Evolutionary conservation across 768 basidiomycete genomes (phyloP), one percentile per base, ranked within the genome.

Genomic region (Lactifluus echinatus): DNA sequence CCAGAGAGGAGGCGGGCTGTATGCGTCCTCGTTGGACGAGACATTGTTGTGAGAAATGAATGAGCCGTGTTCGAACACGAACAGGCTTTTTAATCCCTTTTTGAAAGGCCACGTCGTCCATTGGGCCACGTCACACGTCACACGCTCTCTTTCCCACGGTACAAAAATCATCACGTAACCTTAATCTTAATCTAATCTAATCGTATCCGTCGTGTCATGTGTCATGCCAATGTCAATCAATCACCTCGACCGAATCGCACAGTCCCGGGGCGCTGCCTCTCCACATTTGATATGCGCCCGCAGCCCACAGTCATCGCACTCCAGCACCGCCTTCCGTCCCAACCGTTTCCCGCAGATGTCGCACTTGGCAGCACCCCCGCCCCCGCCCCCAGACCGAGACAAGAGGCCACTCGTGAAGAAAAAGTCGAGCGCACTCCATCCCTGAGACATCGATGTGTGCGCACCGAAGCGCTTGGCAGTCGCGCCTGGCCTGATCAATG

Each of bases 261-360:
- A 92, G 69, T 92, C 85, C 52, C 77, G 74, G 10, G 90, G 89
- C 12, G 90, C 89, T 45, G 79, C 65, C 67, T 93, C 90, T 17
- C 89, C 90, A 64, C 91, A 93, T 67, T 90, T 91, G 61, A 89
- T 76, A 66, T 93, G 90, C n/a, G 87, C 79, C 82, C 83, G 79
- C 64, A 89, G 70, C 26, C 86, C 84, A 70, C 93, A 94, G 70
- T 94, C 92, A 69, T 94, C 92, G 67, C 92, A 95, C 65, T 88
- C 83, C 19, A 94, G 72, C 31, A 87, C 79, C 21, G 90, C 83
- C 68, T 91, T 93, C 84, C 87, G 85, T 12, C 91, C 91, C 37
- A 95, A 74, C 46, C 89, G 74, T 75, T 93, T 93, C 42, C 68
- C 66, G 65, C 92, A 95, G 17, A 92, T 71, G 69, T 89, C 89